Evolutionary conservation across 2,329 filamentous ascomycete genomes (phyloP).

Genomic region (Penicillium freii): DNA sequence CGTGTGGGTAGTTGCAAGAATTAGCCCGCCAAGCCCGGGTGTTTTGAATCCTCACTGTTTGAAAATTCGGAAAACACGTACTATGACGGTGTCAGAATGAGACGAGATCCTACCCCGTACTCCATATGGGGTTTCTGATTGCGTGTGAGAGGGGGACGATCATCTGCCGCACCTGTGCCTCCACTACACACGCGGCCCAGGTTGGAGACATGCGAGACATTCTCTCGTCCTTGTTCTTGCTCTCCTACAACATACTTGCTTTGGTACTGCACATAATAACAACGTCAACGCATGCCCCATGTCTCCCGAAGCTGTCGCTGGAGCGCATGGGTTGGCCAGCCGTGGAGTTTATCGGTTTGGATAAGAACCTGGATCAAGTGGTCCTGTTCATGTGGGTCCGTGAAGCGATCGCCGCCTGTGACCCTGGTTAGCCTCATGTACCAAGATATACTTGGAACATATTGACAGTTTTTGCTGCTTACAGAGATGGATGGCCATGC

Average conservation of each 20-base stretch:
- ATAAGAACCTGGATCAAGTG: constrained; percentile 22
- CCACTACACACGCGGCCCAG: background rate
- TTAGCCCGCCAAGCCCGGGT: background rate
- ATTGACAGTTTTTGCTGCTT: background rate
- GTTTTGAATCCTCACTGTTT: background rate
- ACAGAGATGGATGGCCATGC: constrained; percentile 26
- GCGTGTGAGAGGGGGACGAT: background rate
- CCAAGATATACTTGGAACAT: background rate
- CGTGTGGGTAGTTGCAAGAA: background rate
- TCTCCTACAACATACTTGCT: background rate
- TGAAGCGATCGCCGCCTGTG: constrained; percentile 26
- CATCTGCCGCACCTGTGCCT: background rate
- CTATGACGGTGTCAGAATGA: background rate
- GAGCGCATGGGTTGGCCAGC: constrained; percentile 22
- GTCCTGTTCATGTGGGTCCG: constrained; percentile 24
- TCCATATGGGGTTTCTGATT: background rate
- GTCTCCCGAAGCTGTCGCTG: constrained; percentile 22
- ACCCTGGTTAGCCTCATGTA: constrained; percentile 2
- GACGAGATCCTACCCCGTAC: background rate
- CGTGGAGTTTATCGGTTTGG: constrained; percentile 19
- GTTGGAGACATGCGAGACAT: background rate
- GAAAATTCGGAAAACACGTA: background rate
- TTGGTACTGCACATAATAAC: background rate
- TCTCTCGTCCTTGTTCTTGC: background rate
- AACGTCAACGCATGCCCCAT: constrained; percentile 14